Evolutionary conservation across 73 alveolate genomes (phyloP).

Genomic region (Effrenium voratum): DNA sequence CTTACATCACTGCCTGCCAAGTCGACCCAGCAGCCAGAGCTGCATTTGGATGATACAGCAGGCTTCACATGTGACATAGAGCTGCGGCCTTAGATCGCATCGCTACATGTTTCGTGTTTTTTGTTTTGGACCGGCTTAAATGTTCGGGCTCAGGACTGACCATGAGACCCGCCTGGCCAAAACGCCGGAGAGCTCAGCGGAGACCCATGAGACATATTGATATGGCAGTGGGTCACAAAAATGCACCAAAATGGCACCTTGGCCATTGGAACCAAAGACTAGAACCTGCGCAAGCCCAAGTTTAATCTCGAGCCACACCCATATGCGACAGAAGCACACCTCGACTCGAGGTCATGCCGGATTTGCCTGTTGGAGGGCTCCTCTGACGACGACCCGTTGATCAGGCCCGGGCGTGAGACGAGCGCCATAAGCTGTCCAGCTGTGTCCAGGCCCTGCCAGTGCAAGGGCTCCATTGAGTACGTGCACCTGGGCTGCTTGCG

Average conservation of each 20-base stretch:
- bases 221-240: too few relatives aligned
- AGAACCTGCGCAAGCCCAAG: too few relatives aligned
- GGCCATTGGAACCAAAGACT: too few relatives aligned
- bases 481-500: conserved; percentile 92
- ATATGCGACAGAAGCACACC: too few relatives aligned
- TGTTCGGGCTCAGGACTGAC: conserved; percentile 14
- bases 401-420: conserved; percentile 8
- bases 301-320: too few relatives aligned
- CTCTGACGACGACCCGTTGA: conserved; percentile 72
- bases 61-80: conserved; percentile 85
- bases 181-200: conserved; percentile 3
- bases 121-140: not conserved
- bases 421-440: too few relatives aligned
- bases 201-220: too few relatives aligned
- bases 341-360: conserved; percentile 79
- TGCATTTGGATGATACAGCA: conserved; percentile 75
- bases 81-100: not conserved
- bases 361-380: conserved; percentile 92
- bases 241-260: too few relatives aligned
- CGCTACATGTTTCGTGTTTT: not conserved
- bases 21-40: conserved; percentile 88
- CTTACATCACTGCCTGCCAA: not conserved
- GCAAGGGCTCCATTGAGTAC: conserved; percentile 92
- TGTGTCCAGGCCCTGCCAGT: conserved; percentile 73
- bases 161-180: conserved; percentile 63